Evolutionary conservation across 2,329 filamentous ascomycete species (phyloP), one percentile per base, ranked within the genome.

Genomic region (Chrysoporthe austroafricana): DNA sequence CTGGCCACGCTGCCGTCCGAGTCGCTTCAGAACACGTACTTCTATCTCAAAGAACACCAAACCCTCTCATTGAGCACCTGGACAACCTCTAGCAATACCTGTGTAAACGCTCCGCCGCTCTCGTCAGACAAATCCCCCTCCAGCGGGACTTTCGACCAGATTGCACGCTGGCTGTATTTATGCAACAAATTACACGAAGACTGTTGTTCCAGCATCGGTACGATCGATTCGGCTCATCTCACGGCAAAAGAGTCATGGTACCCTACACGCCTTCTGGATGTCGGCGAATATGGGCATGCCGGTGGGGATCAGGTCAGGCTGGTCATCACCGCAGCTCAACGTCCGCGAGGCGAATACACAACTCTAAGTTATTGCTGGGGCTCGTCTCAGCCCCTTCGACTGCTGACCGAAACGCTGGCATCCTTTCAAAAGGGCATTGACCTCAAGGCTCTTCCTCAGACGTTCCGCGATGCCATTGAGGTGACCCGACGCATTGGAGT

Each of bases 301-400:
- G 44, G 44, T 4, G 16, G 7, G 44, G 44, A n/a, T 14, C 14
- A 46, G 16, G 18, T 46, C 16, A 18, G 44, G 7, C 44, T 46
- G 16, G 44, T 48, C 18, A 21, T 21, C 44, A 48, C 44, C 5
- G 44, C 18, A 48, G 18, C 44, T n/a, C 16, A 48, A n/a, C 8
- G 44, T 2, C 44, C 44, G n/a, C 7, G 18, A 21, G 18, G 44
- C 16, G 44, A 32, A 26, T 54, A 52, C 14, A 34, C 18, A 39
- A 46, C 61, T n/a, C 34, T 63, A 32, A 52, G 61, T 44, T 13
- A 54, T 42, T 52, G 61, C 16, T 63, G 61, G 61, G 61, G 61
- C 32, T 34, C n/a, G 21, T 18, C 44, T n/a, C 44, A 46, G n/a
- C 21, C 42, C 21, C 21, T 61, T 32, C 58, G 58, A 14, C 58